A percentile compares a stretch with the other conserved stretches of the same genome.
phyloP scores from a whole-genome alignment of 441 rosid species.

The Brassica hybrid region DNA sequence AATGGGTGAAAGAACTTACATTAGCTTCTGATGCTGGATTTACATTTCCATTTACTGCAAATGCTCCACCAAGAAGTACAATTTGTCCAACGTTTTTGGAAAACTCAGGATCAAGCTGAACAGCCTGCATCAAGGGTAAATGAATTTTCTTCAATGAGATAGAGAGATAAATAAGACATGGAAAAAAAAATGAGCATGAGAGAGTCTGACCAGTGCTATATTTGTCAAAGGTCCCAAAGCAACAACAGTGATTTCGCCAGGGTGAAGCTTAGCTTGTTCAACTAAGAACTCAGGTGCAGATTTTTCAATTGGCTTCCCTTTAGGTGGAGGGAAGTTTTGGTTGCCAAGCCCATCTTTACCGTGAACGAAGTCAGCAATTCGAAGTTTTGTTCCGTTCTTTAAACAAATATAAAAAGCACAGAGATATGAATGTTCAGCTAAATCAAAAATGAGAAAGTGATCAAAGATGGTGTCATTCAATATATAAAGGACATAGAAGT shows the following conservation, averaged over 20 bases:
- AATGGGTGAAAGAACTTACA: too few species aligned
- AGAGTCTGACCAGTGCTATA: constrained; percentile 72
- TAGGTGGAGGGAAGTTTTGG: constrained; percentile 88
- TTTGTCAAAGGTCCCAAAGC: constrained; percentile 93
- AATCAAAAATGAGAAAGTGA: background rate
- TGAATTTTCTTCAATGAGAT: too few species aligned
- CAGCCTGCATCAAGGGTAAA: too few species aligned
- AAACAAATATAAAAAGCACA: constrained; percentile 7
- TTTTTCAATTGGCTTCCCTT: constrained; percentile 69
- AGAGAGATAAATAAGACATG: too few species aligned
- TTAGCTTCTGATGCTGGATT: too few species aligned
- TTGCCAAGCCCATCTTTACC: constrained; percentile 95
- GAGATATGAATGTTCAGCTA: background rate
- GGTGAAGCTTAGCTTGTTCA: constrained; percentile 78
- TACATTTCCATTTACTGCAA: too few species aligned
- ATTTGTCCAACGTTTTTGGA: too few species aligned
- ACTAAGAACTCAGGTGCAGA: constrained; percentile 78
- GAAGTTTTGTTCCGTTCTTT: constrained; percentile 80
- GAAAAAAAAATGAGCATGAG: background rate
- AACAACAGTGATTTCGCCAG: constrained; percentile 84
- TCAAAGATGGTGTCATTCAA: background rate
- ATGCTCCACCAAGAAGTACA: too few species aligned
- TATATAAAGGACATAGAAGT: background rate
- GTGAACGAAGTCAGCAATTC: constrained; percentile 92
- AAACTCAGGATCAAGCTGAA: too few species aligned